Conservation (phyloP, 768 basidiomycete genomes). For the Porpolomopsis calyptriformis region DNA sequence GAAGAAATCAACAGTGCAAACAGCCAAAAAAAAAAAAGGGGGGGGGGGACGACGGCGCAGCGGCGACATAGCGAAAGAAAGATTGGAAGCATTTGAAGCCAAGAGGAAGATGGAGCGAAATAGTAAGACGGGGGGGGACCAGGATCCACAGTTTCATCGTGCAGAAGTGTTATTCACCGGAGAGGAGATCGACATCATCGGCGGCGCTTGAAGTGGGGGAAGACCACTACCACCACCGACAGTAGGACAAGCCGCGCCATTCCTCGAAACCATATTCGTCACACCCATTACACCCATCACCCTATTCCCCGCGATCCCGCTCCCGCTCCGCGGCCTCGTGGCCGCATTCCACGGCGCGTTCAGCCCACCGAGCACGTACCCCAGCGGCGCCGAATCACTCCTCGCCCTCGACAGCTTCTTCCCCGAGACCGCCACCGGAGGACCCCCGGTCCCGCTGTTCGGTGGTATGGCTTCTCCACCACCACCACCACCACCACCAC, state of each 20-base stretch:
- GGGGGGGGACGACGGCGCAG: no score
- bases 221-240: constrained; percentile 23
- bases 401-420: constrained; percentile 47
- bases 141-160: constrained; percentile 8
- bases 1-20: no score
- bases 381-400: constrained; percentile 60
- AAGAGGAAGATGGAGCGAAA: no score
- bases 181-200: constrained; percentile 25
- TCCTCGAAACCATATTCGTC: constrained; percentile 26
- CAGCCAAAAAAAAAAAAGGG: no score
- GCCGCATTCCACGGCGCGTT: constrained; percentile 17
- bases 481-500: neutral
- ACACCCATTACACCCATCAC: constrained; percentile 7
- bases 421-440: constrained; percentile 10
- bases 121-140: no score
- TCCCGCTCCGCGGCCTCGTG: constrained; percentile 39
- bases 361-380: constrained; percentile 31
- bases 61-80: no score
- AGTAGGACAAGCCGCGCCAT: constrained; percentile 29
- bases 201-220: no score
- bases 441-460: constrained; percentile 8
- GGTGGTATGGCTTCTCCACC: neutral
- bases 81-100: no score
- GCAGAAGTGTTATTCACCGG: constrained; percentile 17
- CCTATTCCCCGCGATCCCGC: constrained; percentile 29